Percentiles rank a stretch among this genome's conserved stretches.
Conservation (phyloP, 495 filamentous ascomycete genomes). For the Penicillium parvum region DNA sequence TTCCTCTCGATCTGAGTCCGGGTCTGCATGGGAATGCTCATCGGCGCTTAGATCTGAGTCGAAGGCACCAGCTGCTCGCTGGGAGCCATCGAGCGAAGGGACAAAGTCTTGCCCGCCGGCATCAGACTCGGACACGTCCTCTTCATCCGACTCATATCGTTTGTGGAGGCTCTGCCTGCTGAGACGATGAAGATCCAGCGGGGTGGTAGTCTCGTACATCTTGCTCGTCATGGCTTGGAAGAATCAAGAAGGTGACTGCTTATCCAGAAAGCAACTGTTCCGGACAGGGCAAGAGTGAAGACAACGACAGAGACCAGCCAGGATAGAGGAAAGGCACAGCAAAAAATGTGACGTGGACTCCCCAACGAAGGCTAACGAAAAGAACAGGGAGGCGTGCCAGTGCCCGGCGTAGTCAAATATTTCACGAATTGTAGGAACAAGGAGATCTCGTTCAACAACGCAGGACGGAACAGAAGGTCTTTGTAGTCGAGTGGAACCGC, state of each 20-base stretch:
- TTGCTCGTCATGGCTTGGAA: conserved; percentile 1
- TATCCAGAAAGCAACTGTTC: not conserved
- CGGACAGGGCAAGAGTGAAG: not conserved
- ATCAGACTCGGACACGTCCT: conserved; percentile 41
- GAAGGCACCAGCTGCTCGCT: conserved; percentile 20
- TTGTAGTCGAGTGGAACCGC: conserved; percentile 19
- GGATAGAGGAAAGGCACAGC: not conserved
- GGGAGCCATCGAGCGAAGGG: conserved; percentile 31
- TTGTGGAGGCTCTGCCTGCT: conserved; percentile 35
- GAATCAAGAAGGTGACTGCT: conserved; percentile 1
- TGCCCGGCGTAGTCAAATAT: conserved; percentile 5
- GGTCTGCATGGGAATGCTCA: conserved; percentile 23
- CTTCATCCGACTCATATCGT: conserved; percentile 44
- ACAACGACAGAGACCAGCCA: not conserved
- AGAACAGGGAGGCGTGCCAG: conserved; percentile 4
- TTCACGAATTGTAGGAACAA: conserved; percentile 8
- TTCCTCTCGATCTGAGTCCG: conserved; percentile 25
- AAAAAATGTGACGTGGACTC: not conserved
- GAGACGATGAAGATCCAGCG: conserved; percentile 33
- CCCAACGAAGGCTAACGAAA: not conserved
- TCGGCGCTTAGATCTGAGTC: conserved; percentile 34
- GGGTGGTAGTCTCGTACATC: conserved; percentile 31
- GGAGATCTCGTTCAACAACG: conserved; percentile 13
- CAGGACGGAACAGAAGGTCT: conserved; percentile 9
- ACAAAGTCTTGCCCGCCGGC: conserved; percentile 31